phyloP scores from a whole-genome alignment of 139 green algal species.

The Chlorella sp. region DNA sequence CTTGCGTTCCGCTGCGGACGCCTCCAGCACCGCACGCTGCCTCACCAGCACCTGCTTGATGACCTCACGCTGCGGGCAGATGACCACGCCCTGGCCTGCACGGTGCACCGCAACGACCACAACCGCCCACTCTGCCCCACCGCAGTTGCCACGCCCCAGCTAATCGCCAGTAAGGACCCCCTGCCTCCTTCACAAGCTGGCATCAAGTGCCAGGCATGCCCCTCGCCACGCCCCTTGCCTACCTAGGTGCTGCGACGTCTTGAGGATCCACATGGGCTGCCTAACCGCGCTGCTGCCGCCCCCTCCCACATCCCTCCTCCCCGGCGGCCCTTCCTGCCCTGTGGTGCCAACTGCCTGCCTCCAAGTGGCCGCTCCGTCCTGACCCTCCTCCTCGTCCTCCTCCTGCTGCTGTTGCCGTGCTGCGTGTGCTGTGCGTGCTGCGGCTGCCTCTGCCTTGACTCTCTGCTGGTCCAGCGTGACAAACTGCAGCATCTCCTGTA shows the following conservation, averaged over 20 bases:
- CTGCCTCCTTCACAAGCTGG: background rate
- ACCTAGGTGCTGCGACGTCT: conserved; percentile 48
- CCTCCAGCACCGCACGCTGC: background rate
- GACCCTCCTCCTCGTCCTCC: too few relatives aligned
- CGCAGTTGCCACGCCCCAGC: too few relatives aligned
- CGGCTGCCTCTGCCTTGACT: background rate
- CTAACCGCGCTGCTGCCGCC: too few relatives aligned
- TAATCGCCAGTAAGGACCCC: too few relatives aligned
- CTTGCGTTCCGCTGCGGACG: background rate
- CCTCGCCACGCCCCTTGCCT: background rate
- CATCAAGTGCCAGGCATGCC: background rate
- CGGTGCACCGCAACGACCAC: too few relatives aligned
- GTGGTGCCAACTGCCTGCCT: too few relatives aligned
- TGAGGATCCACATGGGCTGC: conserved; percentile 46
- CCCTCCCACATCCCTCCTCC: too few relatives aligned
- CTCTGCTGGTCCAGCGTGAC: conserved; percentile 2
- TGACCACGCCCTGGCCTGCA: conserved; percentile 1
- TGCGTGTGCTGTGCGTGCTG: background rate
- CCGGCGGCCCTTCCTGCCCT: too few relatives aligned
- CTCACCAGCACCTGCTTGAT: background rate
- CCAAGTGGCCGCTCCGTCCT: too few relatives aligned
- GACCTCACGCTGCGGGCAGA: background rate
- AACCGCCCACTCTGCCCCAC: too few relatives aligned
- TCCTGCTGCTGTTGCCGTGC: too few relatives aligned
- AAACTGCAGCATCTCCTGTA: conserved; percentile 13